Evolutionary conservation across 305 asterid species (phyloP), one percentile per base, ranked within the genome.

Genomic region (Fraxinus velutina): DNA sequence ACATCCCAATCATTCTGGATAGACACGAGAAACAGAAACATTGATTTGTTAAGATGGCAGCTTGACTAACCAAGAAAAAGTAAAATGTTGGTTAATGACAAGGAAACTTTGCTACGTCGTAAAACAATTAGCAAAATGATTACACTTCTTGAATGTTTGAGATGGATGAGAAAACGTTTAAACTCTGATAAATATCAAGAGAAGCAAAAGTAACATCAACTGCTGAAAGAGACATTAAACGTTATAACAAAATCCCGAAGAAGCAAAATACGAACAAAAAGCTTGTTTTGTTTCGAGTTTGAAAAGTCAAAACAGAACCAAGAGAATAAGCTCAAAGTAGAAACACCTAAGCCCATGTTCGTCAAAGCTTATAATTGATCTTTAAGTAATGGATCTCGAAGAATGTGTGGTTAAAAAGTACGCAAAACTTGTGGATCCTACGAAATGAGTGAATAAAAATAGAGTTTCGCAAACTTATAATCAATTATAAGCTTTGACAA

Each of bases 1-100:
- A 95, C 95, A 27, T 89, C 97, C 99, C 99, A 95, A 73, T 95
- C 99, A 88, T 95, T 95, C 99, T 93, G 89, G 71, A 87, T 74
- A 83, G 27, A 5, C 8, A 50, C 8, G 33, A 66, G 9, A 66
- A 76, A 82, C 27, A 17, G 44, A 66, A 29, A 9, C 37, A 21
- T 17, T 73, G 21, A 27, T 27, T 75, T 60, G 39, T 22, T 15
- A 70, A 32, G 42, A 68, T 30, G 36, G 24, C 55, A 57, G 33
- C 27, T 47, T 33, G 73, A 22, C 33, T 72, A 66, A 75, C 4
- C 17, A 72, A 21, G 73, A 52, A 64, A 64, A 6, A 22, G 5
- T 10, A 62, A 21, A 19, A 6, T 19, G 12, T 2, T 8, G 27
- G n/a, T 22, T 22, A 57, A 57, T 5, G 19, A 8, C n/a, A 66